A percentile compares a stretch with the other conserved stretches of the same genome.
Conservation (phyloP, 148 eudicot species). For the Camellia sinensis region DNA sequence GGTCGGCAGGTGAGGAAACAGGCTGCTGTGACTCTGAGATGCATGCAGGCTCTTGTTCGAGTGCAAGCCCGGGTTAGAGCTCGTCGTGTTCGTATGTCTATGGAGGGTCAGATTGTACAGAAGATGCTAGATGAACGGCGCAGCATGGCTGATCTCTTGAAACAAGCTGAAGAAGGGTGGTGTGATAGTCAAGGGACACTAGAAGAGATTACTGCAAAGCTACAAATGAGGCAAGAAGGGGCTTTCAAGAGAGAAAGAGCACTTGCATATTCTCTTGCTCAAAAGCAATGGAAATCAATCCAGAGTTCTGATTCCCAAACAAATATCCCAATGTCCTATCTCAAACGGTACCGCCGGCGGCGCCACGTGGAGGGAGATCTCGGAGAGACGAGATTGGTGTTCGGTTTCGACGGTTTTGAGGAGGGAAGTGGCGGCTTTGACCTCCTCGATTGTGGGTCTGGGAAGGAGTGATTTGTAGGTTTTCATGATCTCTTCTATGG, state of each 20-base stretch:
- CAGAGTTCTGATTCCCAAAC: slow-evolving; percentile 39
- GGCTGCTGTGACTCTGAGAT: slow-evolving; percentile 95
- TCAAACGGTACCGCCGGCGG: no score
- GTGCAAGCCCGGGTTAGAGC: slow-evolving; percentile 97
- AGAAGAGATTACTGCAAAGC: slow-evolving; percentile 70
- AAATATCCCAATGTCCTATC: slow-evolving; percentile 36
- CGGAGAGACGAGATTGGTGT: no score
- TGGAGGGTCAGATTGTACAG: slow-evolving; percentile 92
- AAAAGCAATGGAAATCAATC: slow-evolving; percentile 69
- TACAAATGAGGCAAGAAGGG: slow-evolving; percentile 92
- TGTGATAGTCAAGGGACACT: slow-evolving; percentile 88
- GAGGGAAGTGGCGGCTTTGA: no score
- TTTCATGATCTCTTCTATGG: no score
- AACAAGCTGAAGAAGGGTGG: slow-evolving; percentile 98
- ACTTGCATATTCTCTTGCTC: slow-evolving; percentile 78
- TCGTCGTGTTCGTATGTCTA: slow-evolving; percentile 87
- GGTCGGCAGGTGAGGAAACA: slow-evolving; percentile 93
- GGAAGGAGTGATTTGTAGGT: no score
- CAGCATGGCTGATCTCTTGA: slow-evolving; percentile 53
- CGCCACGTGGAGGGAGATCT: no score
- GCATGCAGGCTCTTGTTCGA: slow-evolving; percentile 98
- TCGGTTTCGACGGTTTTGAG: no score
- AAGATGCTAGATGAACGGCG: slow-evolving; percentile 62
- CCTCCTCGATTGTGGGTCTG: no score
- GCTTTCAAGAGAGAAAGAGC: slow-evolving; percentile 93